Conservation (phyloP, 2,329 filamentous ascomycete species). For the Ophiostoma sp. region DNA sequence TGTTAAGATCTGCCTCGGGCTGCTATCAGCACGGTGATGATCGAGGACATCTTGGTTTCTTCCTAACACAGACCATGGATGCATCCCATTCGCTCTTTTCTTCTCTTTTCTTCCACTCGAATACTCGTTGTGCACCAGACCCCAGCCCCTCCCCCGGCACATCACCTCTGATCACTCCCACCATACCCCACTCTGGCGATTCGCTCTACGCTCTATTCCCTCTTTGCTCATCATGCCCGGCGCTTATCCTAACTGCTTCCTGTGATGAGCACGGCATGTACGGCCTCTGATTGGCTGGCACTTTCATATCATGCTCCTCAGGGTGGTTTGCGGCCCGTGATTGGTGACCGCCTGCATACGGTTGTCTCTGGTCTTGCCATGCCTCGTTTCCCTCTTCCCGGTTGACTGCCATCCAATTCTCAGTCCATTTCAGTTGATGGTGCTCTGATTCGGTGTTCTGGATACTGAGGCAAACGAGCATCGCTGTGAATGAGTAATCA, state of each 20-base stretch:
- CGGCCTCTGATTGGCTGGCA: slow-evolving; percentile 22
- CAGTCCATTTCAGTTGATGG: neutral
- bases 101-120: neutral
- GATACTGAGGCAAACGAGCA: too few relatives aligned
- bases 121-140: neutral
- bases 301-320: slow-evolving; percentile 13
- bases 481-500: too few relatives aligned
- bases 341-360: slow-evolving; percentile 11
- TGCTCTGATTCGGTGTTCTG: too few relatives aligned
- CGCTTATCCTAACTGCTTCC: slow-evolving; percentile 7
- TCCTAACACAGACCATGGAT: neutral
- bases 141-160: slow-evolving; percentile 10
- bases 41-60: neutral
- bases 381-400: neutral
- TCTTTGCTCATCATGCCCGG: neutral
- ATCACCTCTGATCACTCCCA: neutral
- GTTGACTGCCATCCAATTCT: neutral
- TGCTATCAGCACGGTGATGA: neutral
- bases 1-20: too few relatives aligned
- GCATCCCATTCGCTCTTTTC: neutral
- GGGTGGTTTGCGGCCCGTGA: slow-evolving; percentile 12
- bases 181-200: slow-evolving; percentile 6
- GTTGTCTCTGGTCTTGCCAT: neutral
- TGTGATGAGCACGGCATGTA: slow-evolving; percentile 21
- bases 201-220: slow-evolving; percentile 9